Conservation (phyloP, 1,284 basidiomycete species). For the Trametes pubescens region DNA sequence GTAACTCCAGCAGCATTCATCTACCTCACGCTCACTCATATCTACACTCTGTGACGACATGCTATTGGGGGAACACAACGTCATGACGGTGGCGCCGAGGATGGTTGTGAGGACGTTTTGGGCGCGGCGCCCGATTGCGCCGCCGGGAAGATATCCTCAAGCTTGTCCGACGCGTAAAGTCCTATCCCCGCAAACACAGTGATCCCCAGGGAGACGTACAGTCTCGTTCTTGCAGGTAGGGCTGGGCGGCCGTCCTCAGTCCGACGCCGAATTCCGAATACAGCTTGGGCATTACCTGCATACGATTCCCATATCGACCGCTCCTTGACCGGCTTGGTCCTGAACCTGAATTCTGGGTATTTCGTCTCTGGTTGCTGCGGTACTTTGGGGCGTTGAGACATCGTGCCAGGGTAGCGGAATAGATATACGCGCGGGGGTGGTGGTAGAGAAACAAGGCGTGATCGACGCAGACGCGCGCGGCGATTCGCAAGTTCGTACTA, state of each 20-base stretch:
- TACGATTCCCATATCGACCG: constrained; percentile 47
- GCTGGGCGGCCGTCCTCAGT: constrained; percentile 45
- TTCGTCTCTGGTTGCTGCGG: constrained; percentile 15
- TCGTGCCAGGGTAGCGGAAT: background rate
- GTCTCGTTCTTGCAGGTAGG: constrained; percentile 65
- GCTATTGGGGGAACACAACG: background rate
- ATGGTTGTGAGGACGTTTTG: background rate
- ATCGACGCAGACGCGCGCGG: constrained; percentile 1
- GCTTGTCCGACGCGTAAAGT: constrained; percentile 60
- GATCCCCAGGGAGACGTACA: constrained; percentile 63
- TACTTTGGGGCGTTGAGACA: constrained; percentile 22
- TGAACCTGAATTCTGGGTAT: constrained; percentile 28
- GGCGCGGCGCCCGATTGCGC: constrained; percentile 1
- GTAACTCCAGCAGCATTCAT: constrained; percentile 23
- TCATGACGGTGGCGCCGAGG: constrained; percentile 2
- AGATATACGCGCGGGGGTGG: constrained; percentile 2
- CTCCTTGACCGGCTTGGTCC: constrained; percentile 30
- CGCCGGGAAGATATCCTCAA: constrained; percentile 56
- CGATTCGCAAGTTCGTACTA: background rate
- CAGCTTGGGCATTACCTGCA: constrained; percentile 38
- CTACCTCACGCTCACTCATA: constrained; percentile 21
- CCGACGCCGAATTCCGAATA: background rate
- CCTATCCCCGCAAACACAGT: constrained; percentile 62
- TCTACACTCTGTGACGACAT: background rate
- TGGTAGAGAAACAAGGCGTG: constrained; percentile 3